Base-by-base conservation (phyloP, 2,329 filamentous ascomycete genomes). In the Cladophialophora bantiana region DNA sequence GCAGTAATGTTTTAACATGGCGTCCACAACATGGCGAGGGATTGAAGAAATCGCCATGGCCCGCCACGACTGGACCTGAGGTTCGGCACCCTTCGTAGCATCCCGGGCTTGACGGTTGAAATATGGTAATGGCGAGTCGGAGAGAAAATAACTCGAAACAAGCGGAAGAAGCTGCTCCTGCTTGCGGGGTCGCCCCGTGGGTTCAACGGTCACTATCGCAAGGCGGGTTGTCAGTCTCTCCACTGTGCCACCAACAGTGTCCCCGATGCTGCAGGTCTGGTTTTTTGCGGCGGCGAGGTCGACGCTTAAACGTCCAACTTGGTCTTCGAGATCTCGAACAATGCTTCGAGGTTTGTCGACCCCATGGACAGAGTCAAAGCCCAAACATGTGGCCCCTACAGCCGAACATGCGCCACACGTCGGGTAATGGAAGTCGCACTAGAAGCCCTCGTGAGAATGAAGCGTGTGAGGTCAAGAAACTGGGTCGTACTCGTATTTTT, bases 281-380 rank as follows among this genome's bases (percentile, higher is more conserved):
- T n/a, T 32, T 31, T 52, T 59, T 40, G 63, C 54, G 10, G 10
- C 35, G 20, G 13, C 53, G 26, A 66, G 69, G 35, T 73, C 71
- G 18, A 66, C 70, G 63, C 75, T 73, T 13, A 75, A 62, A 5
- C 69, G 69, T 10, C 73, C 73, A 61, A 75, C 72, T 64, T 74
- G 71, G 20, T 70, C 67, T 58, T 75, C 74, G 1, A 75, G 68
- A 58, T 72, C 66, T 35, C 70, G 68, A 31, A 74, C 69, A 3
- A 72, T 71, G 59, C 73, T 75, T 62, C 74, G 72, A 10, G 74
- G 74, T 10, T 72, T 62, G 18, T 70, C 67, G 36, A 57, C 31
- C 2, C 62, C 48, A 13, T 62, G 68, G 3, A 68, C 54, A 10
- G 68, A 60, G 20, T 72, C 68, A 36, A 71, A 72, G 26, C 74